A percentile compares a stretch with the other conserved stretches of the same genome.
phyloP scores from a whole-genome alignment of 257 asterid genomes.

The Solanum raphanifolium region DNA sequence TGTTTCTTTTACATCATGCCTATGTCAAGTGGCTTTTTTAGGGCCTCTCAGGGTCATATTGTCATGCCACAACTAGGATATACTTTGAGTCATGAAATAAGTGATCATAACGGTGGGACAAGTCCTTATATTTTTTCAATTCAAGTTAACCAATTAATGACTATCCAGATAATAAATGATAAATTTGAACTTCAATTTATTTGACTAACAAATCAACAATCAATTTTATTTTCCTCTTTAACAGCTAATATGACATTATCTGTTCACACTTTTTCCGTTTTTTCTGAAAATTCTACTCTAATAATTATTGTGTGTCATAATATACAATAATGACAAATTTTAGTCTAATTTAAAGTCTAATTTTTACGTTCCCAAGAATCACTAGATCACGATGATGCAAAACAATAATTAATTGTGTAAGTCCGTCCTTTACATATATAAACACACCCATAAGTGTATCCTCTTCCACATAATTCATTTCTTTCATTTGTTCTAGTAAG shows the following conservation, averaged over 20 bases:
- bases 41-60: no score
- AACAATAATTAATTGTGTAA: no score
- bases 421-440: not conserved
- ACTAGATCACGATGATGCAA: not conserved
- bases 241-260: not conserved
- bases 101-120: no score
- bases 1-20: no score
- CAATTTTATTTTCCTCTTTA: not conserved
- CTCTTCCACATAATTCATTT: not conserved
- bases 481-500: not conserved
- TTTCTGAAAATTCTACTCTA: not conserved
- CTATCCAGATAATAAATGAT: no score
- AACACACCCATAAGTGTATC: not conserved
- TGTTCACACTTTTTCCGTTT: not conserved
- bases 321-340: not conserved
- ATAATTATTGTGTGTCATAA: not conserved
- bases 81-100: no score
- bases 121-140: no score
- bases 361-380: not conserved
- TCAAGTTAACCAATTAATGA: not conserved
- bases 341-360: not conserved
- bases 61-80: no score
- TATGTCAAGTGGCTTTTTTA: no score
- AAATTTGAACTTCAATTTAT: not conserved
- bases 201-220: not conserved